Evolutionary conservation across 371 early-diverging fungal genomes (phyloP), one percentile per base, ranked within the genome.

Genomic region (Mortierella sp.): DNA sequence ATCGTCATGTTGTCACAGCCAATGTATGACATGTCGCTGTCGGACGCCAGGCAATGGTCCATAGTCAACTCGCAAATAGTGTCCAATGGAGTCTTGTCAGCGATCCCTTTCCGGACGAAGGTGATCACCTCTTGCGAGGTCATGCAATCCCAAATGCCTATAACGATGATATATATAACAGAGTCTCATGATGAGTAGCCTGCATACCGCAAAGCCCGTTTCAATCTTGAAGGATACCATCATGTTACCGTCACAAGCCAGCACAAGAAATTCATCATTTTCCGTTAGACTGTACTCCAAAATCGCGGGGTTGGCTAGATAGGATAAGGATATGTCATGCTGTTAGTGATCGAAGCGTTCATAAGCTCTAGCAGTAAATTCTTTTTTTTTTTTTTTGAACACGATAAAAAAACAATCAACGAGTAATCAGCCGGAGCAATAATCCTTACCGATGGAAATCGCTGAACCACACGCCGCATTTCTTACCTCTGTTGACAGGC

Each of bases 1-100:
- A 97, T 93, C 0, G 98, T 96, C 99, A 99, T 99, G 83, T 99
- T 99, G 78, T 99, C 99, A 80, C 96, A 97, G 15, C 99, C 99
- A 46, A 97, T 86, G 17, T 94, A 95, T 39, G 91, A 91, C 50
- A 91, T 72, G 32, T 92, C 94, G 58, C 86, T 87, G 61, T 94
- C 87, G 23, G 88, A 82, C 15, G 97, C 96, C 53, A 98, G 83
- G 76, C 99, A 98, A 55, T 82, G 79, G 57, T 95, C 95, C 96
- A 97, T 96, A 50, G 97, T 73, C 43, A 82, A 80, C 82, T 99
- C 98, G 82, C 94, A 93, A 56, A 94, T 89, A 1, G 37, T 60
- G 37, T 82, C 82, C 17, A 97, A 82, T 19, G 80, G 60, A 31
- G 80, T 64, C 52, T 83, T 82, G 26, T 89, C 78, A 3, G 86